Conservation (phyloP, 2,329 filamentous ascomycete genomes). For the Penicillium sclerotiorum region DNA sequence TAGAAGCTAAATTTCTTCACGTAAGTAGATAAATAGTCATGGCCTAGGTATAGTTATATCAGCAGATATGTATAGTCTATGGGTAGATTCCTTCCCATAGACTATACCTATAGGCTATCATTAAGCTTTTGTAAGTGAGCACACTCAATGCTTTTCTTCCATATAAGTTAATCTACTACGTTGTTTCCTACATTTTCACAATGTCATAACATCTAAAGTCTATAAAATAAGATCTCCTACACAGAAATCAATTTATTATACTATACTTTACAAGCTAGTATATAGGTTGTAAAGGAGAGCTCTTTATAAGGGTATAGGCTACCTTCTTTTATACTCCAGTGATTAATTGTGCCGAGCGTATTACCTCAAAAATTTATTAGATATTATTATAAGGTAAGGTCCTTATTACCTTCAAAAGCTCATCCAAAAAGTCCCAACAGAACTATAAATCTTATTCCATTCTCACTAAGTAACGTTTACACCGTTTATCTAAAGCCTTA, state of each 20-base stretch:
- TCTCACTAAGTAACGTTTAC: not conserved
- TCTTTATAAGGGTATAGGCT: not conserved
- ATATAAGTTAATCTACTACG: not conserved
- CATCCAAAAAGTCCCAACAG: not conserved
- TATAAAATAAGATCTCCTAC: not conserved
- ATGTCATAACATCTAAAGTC: not conserved
- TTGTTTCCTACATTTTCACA: not conserved
- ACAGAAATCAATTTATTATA: not conserved
- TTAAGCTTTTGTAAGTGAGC: not conserved
- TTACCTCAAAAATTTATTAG: not conserved
- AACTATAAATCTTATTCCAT: not conserved
- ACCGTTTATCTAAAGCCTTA: not conserved
- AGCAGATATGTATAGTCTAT: too few relatives aligned
- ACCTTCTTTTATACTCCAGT: not conserved
- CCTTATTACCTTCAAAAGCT: not conserved
- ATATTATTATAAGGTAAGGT: not conserved
- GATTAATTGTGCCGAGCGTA: not conserved
- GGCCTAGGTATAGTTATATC: too few relatives aligned
- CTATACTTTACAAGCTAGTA: not conserved
- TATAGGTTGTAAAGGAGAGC: not conserved
- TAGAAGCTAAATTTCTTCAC: too few relatives aligned
- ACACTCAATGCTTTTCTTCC: slow-evolving; percentile 6
- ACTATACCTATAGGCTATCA: too few relatives aligned
- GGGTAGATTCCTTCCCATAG: too few relatives aligned
- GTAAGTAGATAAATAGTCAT: too few relatives aligned